Evolutionary conservation across 208 protist species (phyloP), one percentile per base, ranked within the genome.

Genomic region (Leishmania lainsoni): DNA sequence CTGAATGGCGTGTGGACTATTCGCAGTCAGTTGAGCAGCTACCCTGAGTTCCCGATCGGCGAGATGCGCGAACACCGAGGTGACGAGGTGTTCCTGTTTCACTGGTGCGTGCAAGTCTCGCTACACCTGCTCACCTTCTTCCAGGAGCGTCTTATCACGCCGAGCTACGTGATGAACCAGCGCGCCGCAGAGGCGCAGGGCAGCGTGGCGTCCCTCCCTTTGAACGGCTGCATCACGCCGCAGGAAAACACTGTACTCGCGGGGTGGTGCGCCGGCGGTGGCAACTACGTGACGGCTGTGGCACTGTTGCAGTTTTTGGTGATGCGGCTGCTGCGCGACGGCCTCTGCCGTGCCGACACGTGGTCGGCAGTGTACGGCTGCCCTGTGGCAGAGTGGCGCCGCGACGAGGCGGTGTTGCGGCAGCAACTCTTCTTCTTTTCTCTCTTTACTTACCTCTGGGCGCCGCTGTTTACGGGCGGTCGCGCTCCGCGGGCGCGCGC

Each of bases 341-440:
- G 85, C 59, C 75, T 96, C 32, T 96, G 92, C 77, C 83, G 82
- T 49, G 65, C 54, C 10, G 86, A 89, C 54, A 96, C 91, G 83
- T 97, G 92, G 91, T 87, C 79, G 49, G 86, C 82, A 0, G 87
- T 97, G 26, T 97, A 97, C 77, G 81, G 86, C 80, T 69, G 84
- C 35, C 69, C 84, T 1, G n/a, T 54, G 59, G 83, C 83, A 29
- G 65, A 87, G 71, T 94, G 88, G 88, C 86, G 87, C 49, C 70
- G 81, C 39, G 83, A 90, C 14, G 91, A 93, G 81, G 74, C 76
- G 42, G 85, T 94, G 49, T 80, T 95, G 76, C 87, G 91, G 12
- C 92, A 97, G 83, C 91, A 95, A 79, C 63, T 96, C 74, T 96
- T 97, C 87, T 97, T 95, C 76, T 97, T 97, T 79, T 76, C 92